phyloP scores from a whole-genome alignment of 2,329 filamentous ascomycete species.

The Verticillium nonalfalfae region DNA sequence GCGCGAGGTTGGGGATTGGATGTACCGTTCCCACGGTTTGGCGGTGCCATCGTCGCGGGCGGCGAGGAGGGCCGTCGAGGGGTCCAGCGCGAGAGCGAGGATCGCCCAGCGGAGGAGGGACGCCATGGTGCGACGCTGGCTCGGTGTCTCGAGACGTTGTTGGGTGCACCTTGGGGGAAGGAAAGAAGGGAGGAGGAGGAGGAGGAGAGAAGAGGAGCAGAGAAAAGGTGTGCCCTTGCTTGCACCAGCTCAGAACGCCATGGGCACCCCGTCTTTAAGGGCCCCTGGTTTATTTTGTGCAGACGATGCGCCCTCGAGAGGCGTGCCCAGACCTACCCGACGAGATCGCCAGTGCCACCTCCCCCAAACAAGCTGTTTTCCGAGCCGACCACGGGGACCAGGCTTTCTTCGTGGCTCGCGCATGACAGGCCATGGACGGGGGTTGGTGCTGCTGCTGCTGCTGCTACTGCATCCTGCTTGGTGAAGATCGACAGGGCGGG shows the following conservation, averaged over 20 bases:
- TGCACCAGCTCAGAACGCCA: not conserved
- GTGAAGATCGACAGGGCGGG: not conserved
- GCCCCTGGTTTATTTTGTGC: not conserved
- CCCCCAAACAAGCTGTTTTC: not conserved
- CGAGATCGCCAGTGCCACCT: not conserved
- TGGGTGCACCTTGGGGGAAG: not conserved
- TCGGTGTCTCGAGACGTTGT: not conserved
- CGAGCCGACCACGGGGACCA: not conserved
- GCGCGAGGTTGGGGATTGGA: conserved; percentile 6
- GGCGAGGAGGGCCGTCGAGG: not conserved
- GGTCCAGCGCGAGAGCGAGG: not conserved
- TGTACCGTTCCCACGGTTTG: conserved; percentile 6
- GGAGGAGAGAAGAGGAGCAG: too few relatives aligned
- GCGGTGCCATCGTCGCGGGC: not conserved
- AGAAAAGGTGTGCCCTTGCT: too few relatives aligned
- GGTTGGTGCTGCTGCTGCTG: too few relatives aligned
- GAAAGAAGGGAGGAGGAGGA: too few relatives aligned
- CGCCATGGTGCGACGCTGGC: conserved; percentile 1
- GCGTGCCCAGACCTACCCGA: not conserved
- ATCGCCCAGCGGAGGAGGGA: not conserved
- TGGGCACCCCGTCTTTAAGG: too few relatives aligned
- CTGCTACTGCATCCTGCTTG: not conserved
- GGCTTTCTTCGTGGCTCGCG: not conserved
- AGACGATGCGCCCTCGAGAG: not conserved
- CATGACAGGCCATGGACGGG: not conserved